Evolutionary conservation across 805 yeast genomes (phyloP).

Genomic region (Pichia gijzeniarum): DNA sequence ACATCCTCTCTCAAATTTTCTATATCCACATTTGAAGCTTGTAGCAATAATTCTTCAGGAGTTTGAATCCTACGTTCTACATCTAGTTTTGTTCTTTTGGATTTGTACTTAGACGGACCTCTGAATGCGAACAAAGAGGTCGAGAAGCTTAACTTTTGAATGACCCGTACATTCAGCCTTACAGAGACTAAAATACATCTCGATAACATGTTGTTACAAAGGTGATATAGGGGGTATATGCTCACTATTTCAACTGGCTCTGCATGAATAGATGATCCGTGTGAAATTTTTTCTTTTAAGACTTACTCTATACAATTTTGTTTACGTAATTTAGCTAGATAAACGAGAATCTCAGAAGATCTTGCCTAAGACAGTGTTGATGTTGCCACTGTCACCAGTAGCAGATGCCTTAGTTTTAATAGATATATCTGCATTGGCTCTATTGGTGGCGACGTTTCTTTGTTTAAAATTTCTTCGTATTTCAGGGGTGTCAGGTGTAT

Average conservation of each 20-base stretch:
- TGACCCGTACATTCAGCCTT: neutral
- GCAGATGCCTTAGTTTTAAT: constrained; percentile 30
- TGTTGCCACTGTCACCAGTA: constrained; percentile 20
- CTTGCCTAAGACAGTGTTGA: constrained; percentile 44
- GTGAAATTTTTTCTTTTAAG: neutral
- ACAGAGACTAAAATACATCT: neutral
- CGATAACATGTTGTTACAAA: neutral
- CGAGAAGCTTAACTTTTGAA: constrained; percentile 1
- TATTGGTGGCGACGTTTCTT: constrained; percentile 54
- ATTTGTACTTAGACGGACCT: constrained; percentile 7
- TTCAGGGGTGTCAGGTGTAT: constrained; percentile 17
- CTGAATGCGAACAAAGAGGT: constrained; percentile 2
- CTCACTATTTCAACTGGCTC: no score
- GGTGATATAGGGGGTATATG: no score
- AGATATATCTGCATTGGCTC: constrained; percentile 53
- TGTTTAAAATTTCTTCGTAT: constrained; percentile 65
- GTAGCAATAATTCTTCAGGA: constrained; percentile 27
- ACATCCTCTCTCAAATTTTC: constrained; percentile 21
- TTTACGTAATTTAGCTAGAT: no score
- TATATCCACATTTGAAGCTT: constrained; percentile 25
- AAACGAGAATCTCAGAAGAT: constrained; percentile 34
- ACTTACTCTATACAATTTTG: no score
- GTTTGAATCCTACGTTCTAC: constrained; percentile 21
- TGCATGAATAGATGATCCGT: no score
- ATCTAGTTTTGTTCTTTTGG: constrained; percentile 6